Base-by-base conservation (phyloP, 1,139 yeast species). In the Taphrina betulina region DNA sequence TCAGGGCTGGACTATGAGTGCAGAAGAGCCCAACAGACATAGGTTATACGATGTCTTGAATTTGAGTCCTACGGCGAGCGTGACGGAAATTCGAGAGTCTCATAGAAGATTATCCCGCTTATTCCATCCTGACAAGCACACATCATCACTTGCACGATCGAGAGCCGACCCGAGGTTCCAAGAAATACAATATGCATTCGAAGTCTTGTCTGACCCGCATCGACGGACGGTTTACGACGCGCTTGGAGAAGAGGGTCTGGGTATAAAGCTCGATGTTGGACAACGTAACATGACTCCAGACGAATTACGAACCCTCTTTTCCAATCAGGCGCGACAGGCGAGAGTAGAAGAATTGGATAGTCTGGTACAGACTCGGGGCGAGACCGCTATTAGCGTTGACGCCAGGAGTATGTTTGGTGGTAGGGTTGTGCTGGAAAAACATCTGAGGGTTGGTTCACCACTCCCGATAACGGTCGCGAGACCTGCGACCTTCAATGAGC, bases 201-300 rank as follows among this genome's bases (percentile, higher is more conserved):
- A 86, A 67, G 73, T 83, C 8, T 72, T 86, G 58, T 78, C 80
- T 29, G 90, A 86, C 68, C 90, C 68, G 54, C 71, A 67, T 12
- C 76, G 75, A 63, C 69, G 89, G 58, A 71, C 72, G 36, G 75
- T 77, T 44, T 83, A 81, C 65, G 88, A 83, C 64, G 66, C 72
- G 40, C 78, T 78, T 63, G 86, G 86, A 1, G 71, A 77, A 36
- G 63, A 55, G 31, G 63, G 60, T 12, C 60, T 63, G 17, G 43
- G 44, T 2, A 51, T 37, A 17, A 68, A 77, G 1, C 26, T 52
- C 42, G 58, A 56, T 5, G 46, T 56, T 12, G 56, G 58, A 3
- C 55, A 51, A 20, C 44, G 53, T 19, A 51, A 44, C 26, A 26
- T 45, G 53, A 52, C 52, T 4, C 26, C 58, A 4, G 58, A 56